phyloP scores from a whole-genome alignment of 257 asterid species.

The Penstemon davidsonii region DNA sequence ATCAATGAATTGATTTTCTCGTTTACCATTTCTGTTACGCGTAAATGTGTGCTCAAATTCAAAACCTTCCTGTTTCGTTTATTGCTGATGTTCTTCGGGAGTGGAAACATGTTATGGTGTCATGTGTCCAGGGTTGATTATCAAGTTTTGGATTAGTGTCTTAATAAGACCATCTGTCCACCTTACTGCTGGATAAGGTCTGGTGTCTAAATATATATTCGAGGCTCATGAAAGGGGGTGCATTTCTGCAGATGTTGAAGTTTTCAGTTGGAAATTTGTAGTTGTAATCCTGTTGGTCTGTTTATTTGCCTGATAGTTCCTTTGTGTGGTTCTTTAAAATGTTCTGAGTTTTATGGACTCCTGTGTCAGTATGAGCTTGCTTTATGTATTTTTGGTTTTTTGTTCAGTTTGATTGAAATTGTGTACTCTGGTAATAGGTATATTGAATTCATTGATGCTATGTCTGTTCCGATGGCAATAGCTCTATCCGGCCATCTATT shows the following conservation, averaged over 20 bases:
- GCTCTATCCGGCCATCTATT: conserved; percentile 90
- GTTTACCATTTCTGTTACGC: neutral
- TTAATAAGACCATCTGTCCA: conserved; percentile 3
- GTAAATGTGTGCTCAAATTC: neutral
- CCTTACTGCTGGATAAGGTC: conserved; percentile 5
- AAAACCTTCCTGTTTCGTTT: neutral
- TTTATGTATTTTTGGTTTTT: neutral
- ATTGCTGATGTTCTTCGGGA: neutral
- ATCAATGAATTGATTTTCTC: too few species aligned
- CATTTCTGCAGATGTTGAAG: conserved; percentile 1
- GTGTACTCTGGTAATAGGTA: conserved; percentile 54
- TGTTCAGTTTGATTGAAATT: conserved; percentile 13
- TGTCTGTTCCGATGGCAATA: conserved; percentile 99
- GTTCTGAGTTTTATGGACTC: conserved; percentile 5
- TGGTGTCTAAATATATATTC: neutral
- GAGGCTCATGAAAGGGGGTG: neutral
- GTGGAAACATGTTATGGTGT: neutral
- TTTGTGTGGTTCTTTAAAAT: neutral
- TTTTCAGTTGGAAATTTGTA: conserved; percentile 3
- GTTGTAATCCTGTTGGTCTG: neutral
- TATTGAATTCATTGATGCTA: conserved; percentile 89
- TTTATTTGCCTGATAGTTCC: conserved; percentile 6
- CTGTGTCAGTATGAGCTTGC: neutral
- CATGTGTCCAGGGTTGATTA: conserved; percentile 2
- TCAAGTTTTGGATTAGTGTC: conserved; percentile 7